Evolutionary conservation across 169 alveolate species (phyloP), one percentile per base, ranked within the genome.

Genomic region (Cryptosporidium baileyi): DNA sequence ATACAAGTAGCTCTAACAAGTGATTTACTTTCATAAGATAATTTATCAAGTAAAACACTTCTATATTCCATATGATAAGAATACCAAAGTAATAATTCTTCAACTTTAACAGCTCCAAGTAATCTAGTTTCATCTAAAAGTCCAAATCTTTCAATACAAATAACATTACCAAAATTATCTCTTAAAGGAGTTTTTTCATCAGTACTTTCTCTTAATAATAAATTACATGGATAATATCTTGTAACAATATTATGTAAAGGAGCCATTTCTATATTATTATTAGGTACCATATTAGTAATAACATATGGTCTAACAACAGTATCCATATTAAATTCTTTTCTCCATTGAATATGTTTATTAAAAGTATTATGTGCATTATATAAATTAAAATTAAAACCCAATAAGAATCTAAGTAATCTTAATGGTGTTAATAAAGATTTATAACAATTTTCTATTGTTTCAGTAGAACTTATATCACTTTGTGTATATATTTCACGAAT

Each of bases 81-180:
- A 74, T 74, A 74, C 85, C 85, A 74, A 5, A 74, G 49, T 26
- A 74, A 43, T 28, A 74, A 38, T 28, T 74, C 85, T 15, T 74
- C 85, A 32, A 74, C 85, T 41, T 74, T 74, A 34, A 74, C 85
- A 11, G 85, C 85, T 22, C 85, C 85, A n/a, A 74, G 30, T 54
- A 74, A 74, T 57, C 85, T 74, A 15, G 85, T 74, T 34, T 74
- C 85, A 43, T 74, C 85, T 30, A 74, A 38, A 19, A 74, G 40
- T 38, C 85, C 85, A 57, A 74, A 74, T 24, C 85, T 74, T 32
- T 74, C 85, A 52, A 74, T 74, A 36, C 85, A 74, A 52, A 74
- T 54, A 34, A 74, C 38, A 54, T 74, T 74, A 22, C 85, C 85
- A 74, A 7, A 52, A 11, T 4, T 40, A 54, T 74, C 85, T n/a